Evolutionary conservation across 2,329 filamentous ascomycete genomes (phyloP).

Genomic region (Plenodomus lindquistii): DNA sequence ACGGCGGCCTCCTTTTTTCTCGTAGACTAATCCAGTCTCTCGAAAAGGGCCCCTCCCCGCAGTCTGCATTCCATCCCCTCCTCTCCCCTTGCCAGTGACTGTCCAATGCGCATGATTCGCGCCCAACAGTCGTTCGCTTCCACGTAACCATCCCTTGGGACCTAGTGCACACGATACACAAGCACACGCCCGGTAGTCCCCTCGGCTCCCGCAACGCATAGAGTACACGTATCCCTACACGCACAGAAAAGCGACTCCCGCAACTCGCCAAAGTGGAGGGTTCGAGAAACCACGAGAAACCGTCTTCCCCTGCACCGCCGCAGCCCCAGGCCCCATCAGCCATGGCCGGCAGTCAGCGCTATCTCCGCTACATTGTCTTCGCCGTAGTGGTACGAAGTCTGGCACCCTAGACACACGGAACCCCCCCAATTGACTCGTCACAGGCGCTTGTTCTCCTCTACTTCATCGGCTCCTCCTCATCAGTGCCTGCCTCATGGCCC

Average conservation of each 20-base stretch:
- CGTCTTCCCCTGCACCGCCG: conserved; percentile 17
- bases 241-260: conserved; percentile 9
- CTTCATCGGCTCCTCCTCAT: conserved; percentile 72
- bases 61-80: neutral
- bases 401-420: neutral
- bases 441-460: conserved; percentile 74
- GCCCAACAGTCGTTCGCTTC: conserved; percentile 12
- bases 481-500: conserved; percentile 45
- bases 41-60: neutral
- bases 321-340: conserved; percentile 54
- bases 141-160: neutral
- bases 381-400: conserved; percentile 70
- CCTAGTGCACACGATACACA: neutral
- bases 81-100: neutral
- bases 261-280: conserved; percentile 33
- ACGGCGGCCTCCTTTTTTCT: conserved; percentile 14
- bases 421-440: conserved; percentile 12
- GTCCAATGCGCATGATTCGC: conserved; percentile 14
- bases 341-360: conserved; percentile 73
- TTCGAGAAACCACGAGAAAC: conserved; percentile 23
- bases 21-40: conserved; percentile 3
- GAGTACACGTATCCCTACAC: too few relatives aligned
- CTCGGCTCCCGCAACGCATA: conserved; percentile 3
- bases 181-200: neutral
- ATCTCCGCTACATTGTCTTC: conserved; percentile 73